Percentiles rank a stretch among this genome's conserved stretches.
These are phyloP conservation scores for Drosera spatulata DNA, from an alignment of 179 eudicot genomes.

Conservation along the genomic window DNA sequence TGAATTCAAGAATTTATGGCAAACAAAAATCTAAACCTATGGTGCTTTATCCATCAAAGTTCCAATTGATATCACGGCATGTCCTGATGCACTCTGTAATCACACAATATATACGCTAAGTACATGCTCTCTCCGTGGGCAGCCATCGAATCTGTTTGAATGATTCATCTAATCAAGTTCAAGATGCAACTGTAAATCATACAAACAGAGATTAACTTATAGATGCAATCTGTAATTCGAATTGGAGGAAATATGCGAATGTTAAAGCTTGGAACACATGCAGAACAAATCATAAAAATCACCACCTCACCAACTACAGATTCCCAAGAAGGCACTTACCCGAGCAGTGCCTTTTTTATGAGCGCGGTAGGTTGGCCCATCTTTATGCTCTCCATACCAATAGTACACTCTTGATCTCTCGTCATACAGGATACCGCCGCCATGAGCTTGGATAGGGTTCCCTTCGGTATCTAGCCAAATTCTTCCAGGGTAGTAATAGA, in stretches of 20 bases:
- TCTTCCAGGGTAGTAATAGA: constrained; percentile 70
- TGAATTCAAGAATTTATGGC: too few relatives aligned
- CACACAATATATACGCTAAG: background rate
- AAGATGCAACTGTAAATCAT: background rate
- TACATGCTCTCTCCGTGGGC: background rate
- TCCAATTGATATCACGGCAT: too few relatives aligned
- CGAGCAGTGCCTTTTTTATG: constrained; percentile 83
- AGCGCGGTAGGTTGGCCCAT: constrained; percentile 89
- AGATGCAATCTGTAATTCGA: background rate
- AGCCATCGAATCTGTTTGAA: background rate
- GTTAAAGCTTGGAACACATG: background rate
- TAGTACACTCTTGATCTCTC: constrained; percentile 47
- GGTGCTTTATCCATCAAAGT: too few relatives aligned
- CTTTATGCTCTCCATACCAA: constrained; percentile 98
- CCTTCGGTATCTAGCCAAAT: constrained; percentile 97
- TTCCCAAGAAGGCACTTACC: constrained; percentile 29
- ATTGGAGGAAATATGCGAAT: background rate
- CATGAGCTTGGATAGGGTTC: constrained; percentile 97
- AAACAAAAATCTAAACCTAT: too few relatives aligned
- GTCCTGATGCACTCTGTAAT: background rate
- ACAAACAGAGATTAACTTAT: background rate
- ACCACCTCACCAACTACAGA: background rate
- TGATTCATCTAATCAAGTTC: background rate
- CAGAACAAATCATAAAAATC: background rate
- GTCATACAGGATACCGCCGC: constrained; percentile 87